phyloP scores from a whole-genome alignment of 352 stramenopile genomes.

The Pythium coloratum region DNA sequence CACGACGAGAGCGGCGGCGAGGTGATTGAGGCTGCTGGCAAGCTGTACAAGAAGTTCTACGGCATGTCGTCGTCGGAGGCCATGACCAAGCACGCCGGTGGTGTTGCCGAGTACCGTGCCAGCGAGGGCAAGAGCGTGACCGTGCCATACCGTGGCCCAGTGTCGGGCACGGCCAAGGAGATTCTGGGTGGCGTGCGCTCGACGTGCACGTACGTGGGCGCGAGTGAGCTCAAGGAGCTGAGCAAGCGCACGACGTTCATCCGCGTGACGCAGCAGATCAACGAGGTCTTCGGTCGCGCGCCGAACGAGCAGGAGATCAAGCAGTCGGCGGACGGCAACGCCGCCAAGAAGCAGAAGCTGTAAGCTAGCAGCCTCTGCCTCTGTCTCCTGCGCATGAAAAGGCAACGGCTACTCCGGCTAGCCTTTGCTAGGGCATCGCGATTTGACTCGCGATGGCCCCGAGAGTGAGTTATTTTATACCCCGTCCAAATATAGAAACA shows the following conservation, averaged over 20 bases:
- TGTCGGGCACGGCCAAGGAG: constrained; percentile 81
- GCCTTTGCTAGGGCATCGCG: background rate
- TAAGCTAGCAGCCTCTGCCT: constrained; percentile 6
- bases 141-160: constrained; percentile 83
- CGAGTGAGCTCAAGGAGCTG: constrained; percentile 87
- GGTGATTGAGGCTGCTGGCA: constrained; percentile 68
- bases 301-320: constrained; percentile 72
- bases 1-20: constrained; percentile 90
- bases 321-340: constrained; percentile 31
- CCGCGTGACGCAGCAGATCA: constrained; percentile 91
- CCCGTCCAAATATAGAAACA: constrained; percentile 10
- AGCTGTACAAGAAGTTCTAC: constrained; percentile 91
- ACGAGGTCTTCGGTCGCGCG: constrained; percentile 88
- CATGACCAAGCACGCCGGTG: constrained; percentile 92
- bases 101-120: constrained; percentile 90
- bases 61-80: constrained; percentile 91
- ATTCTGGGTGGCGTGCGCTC: constrained; percentile 92
- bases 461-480: constrained; percentile 9
- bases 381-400: background rate
- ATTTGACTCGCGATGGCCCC: background rate
- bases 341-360: constrained; percentile 63
- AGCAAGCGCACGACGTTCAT: constrained; percentile 95
- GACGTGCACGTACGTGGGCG: constrained; percentile 93
- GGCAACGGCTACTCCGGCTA: background rate
- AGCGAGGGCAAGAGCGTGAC: constrained; percentile 92